Evolutionary conservation across 129 eudicot species (phyloP), one percentile per base, ranked within the genome.

Genomic region (Silybum marianum): DNA sequence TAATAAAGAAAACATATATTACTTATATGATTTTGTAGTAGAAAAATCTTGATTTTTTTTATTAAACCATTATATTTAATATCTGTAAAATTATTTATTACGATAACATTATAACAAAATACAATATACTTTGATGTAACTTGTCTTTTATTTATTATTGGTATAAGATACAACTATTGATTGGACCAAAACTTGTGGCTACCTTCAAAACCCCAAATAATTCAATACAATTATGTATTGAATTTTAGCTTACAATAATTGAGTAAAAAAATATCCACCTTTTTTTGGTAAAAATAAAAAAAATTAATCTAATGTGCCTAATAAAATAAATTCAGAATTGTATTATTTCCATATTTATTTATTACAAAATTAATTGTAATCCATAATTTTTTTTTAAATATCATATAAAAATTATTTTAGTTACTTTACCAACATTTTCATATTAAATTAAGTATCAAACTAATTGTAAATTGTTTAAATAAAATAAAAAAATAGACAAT

Each of bases 181-280:
- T 75, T 60, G 70, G 46, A 54, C 34, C 51, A 54, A 58, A 21
- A 11, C 70, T 75, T 60, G 79, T 60, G 46, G 34, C 70, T 54
- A 22, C 69, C 69, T 77, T 77, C 46, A 77, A 23, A 62, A 7
- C 22, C 36, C 39, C 34, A 63, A 77, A 77, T 63, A 63, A 63
- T 77, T 51, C 39, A 74, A 21, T 44, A 46, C 72, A 72, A 19
- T 4, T 19, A 54, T 26, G 79, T 12, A 54, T 54, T 38, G 24
- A 38, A 39, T 0, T 22, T 18, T 51, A 32, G 48, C 10, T 25
- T 23, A 54, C 79, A 75, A 51, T 39, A 18, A 75, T 9, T 26
- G 26, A 48, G 66, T 75, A 3, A n/a, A 48, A 75, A 51, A 51
- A 48, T 4, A 9, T 3, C 46, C 51, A 71, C 34, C 73, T 10